phyloP scores from a whole-genome alignment of 306 rosid species.

The Vigna angularis region DNA sequence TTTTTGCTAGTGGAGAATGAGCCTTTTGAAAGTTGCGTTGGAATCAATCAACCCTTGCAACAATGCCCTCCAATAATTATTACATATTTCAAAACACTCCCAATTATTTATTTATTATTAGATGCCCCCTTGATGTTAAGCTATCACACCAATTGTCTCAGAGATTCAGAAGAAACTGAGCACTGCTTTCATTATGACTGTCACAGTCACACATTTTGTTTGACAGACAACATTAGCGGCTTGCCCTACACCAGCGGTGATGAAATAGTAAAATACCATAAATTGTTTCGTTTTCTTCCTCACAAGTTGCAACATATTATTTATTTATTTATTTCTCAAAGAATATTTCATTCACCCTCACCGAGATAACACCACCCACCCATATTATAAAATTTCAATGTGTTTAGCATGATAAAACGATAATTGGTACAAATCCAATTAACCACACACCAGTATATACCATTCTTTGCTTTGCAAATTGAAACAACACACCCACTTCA shows the following conservation, averaged over 20 bases:
- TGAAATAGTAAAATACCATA: background rate
- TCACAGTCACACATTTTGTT: background rate
- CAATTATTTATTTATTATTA: too few relatives aligned
- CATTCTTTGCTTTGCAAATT: background rate
- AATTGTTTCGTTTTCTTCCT: background rate
- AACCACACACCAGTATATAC: background rate
- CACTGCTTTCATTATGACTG: background rate
- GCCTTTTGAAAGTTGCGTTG: background rate
- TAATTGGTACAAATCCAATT: background rate
- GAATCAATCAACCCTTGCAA: too few relatives aligned
- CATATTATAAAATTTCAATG: background rate
- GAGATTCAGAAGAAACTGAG: background rate
- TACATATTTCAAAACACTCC: too few relatives aligned
- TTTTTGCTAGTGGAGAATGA: conserved; percentile 39
- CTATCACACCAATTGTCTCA: background rate
- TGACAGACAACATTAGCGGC: background rate
- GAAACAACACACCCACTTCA: background rate
- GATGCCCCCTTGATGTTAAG: background rate
- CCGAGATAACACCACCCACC: background rate
- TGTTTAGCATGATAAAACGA: too few relatives aligned
- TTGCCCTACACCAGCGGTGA: conserved; percentile 4
- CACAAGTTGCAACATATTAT: conserved; percentile 25
- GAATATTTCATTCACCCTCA: conserved; percentile 27
- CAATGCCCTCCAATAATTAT: too few relatives aligned
- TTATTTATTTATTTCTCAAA: background rate